phyloP scores from a whole-genome alignment of 129 eudicot genomes.

The Oenanthe sinensis region DNA sequence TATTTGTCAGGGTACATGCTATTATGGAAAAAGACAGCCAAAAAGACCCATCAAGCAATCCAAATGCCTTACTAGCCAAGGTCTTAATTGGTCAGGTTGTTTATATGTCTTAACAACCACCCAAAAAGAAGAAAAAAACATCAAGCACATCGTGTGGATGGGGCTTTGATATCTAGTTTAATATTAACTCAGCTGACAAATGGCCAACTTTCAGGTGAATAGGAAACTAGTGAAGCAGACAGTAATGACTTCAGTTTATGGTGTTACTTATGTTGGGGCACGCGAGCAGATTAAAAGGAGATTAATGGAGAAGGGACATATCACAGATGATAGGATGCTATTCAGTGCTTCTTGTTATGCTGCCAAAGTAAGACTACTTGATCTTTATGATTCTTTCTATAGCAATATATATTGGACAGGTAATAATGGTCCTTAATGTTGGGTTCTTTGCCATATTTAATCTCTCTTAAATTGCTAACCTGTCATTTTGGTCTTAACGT shows the following conservation, averaged over 20 bases:
- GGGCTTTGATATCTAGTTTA: not conserved
- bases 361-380: constrained; percentile 49
- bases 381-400: constrained; percentile 12
- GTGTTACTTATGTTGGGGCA: constrained; percentile 90
- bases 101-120: not conserved
- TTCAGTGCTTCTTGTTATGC: constrained; percentile 86
- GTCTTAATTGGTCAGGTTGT: constrained; percentile 74
- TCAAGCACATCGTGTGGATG: not conserved
- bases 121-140: not conserved
- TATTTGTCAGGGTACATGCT: constrained; percentile 55
- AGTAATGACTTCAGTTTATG: constrained; percentile 99
- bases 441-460: not conserved
- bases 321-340: constrained; percentile 67
- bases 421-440: not conserved
- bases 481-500: not conserved
- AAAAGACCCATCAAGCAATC: constrained; percentile 60
- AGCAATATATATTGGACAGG: not conserved
- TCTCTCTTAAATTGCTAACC: not conserved
- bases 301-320: constrained; percentile 72
- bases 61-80: constrained; percentile 70
- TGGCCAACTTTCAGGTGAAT: constrained; percentile 55
- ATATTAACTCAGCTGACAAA: not conserved
- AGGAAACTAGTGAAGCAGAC: constrained; percentile 92
- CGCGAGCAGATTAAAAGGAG: constrained; percentile 90
- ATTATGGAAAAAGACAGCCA: constrained; percentile 76